Evolutionary conservation across 805 yeast species (phyloP).

Genomic region (Cyberlindnera bimundalis): DNA sequence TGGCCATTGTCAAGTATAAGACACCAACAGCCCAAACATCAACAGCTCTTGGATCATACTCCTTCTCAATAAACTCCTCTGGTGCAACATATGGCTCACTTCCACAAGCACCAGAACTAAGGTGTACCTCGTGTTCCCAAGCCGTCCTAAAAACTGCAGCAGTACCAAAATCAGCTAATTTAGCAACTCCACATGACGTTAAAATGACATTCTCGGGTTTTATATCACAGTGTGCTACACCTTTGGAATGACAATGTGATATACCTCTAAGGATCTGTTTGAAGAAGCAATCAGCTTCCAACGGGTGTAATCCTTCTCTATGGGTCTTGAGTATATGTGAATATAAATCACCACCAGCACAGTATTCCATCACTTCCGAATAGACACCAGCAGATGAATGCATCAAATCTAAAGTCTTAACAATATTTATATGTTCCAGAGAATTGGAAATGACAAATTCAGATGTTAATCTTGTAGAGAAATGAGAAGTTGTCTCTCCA

Average conservation of each 20-base stretch:
- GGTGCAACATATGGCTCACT: conserved; percentile 92
- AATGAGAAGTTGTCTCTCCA: conserved; percentile 95
- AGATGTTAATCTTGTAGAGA: conserved; percentile 83
- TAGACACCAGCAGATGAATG: conserved; percentile 67
- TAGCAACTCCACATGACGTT: conserved; percentile 60
- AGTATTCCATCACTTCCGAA: conserved; percentile 93
- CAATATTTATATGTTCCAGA: conserved; percentile 71
- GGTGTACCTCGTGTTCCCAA: conserved; percentile 75
- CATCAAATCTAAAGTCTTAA: conserved; percentile 76
- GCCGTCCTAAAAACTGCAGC: conserved; percentile 88
- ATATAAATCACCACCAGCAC: conserved; percentile 82
- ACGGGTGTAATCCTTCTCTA: conserved; percentile 49
- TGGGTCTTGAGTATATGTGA: conserved; percentile 50
- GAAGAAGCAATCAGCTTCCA: conserved; percentile 85
- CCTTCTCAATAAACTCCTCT: conserved; percentile 62
- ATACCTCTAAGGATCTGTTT: conserved; percentile 84
- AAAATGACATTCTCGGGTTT: conserved; percentile 84
- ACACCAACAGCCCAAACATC: conserved; percentile 92
- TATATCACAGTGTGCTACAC: conserved; percentile 91
- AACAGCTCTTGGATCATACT: conserved; percentile 73
- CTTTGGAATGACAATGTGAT: conserved; percentile 82
- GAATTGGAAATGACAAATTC: conserved; percentile 88
- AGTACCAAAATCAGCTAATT: conserved; percentile 85
- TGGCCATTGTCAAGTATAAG: conserved; percentile 70
- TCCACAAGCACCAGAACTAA: conserved; percentile 75